Evolutionary conservation across 2,329 filamentous ascomycete genomes (phyloP).

Genomic region (Colletotrichum tabaci): DNA sequence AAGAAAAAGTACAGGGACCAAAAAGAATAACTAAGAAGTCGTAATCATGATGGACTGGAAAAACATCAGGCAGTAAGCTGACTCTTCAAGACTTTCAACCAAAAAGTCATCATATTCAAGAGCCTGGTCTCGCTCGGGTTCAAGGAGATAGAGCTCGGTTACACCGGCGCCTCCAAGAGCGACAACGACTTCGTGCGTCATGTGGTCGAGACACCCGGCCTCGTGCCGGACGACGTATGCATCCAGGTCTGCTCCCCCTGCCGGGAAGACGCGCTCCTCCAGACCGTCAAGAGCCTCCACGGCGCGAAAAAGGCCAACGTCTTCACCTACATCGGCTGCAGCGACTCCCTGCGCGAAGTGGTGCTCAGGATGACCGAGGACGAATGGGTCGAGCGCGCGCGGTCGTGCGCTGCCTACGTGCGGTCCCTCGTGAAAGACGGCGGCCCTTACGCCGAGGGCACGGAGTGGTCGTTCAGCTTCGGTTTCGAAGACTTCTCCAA

Average conservation of each 20-base stretch:
- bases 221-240: constrained; percentile 89
- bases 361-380: constrained; percentile 90
- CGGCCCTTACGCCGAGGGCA: constrained; percentile 68
- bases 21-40: no score
- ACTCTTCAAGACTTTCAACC: constrained; percentile 80
- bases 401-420: constrained; percentile 82
- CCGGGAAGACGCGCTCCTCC: constrained; percentile 88
- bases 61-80: not conserved
- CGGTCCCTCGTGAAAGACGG: constrained; percentile 89
- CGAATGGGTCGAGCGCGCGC: constrained; percentile 80
- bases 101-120: constrained; percentile 93
- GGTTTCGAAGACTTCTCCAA: constrained; percentile 92
- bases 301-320: constrained; percentile 94
- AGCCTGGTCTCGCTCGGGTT: constrained; percentile 93
- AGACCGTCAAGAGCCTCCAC: constrained; percentile 90
- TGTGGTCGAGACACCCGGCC: constrained; percentile 86
- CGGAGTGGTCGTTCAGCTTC: constrained; percentile 85
- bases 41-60: not conserved
- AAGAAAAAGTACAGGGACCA: no score
- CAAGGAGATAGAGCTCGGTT: constrained; percentile 98
- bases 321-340: constrained; percentile 95
- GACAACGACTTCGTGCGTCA: constrained; percentile 95
- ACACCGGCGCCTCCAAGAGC: constrained; percentile 92
- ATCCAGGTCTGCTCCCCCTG: constrained; percentile 94
- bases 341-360: constrained; percentile 92